Percentiles rank a stretch among this genome's conserved stretches.
Evolutionary conservation across 305 asterid genomes (phyloP).

Genomic region (Plantago coronopus): DNA sequence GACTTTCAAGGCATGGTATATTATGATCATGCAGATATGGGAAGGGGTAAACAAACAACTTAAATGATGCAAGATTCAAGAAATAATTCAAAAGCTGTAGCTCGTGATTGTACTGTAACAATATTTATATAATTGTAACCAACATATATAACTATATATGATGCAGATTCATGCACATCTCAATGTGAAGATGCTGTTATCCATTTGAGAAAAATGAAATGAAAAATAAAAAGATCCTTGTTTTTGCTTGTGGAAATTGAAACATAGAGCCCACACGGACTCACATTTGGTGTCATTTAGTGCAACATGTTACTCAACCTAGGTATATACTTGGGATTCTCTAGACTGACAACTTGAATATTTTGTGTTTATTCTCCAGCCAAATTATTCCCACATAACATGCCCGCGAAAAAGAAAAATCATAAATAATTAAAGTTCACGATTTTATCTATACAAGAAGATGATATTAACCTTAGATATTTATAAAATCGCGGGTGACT

Average conservation of each 20-base stretch:
- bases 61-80: slow-evolving; percentile 6
- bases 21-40: background rate
- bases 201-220: background rate
- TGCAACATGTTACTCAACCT: slow-evolving; percentile 2
- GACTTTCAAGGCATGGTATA: too few relatives aligned
- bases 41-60: background rate
- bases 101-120: too few relatives aligned
- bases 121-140: too few relatives aligned
- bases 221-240: background rate
- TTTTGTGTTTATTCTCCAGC: too few relatives aligned
- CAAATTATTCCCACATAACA: too few relatives aligned
- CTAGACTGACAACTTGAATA: background rate
- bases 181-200: background rate
- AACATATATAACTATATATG: background rate
- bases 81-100: too few relatives aligned
- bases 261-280: slow-evolving; percentile 16
- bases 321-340: slow-evolving; percentile 11
- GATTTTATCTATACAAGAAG: too few relatives aligned
- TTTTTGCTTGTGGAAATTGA: slow-evolving; percentile 12
- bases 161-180: slow-evolving; percentile 7
- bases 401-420: too few relatives aligned
- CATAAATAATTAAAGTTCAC: too few relatives aligned
- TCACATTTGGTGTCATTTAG: slow-evolving; percentile 6
- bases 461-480: too few relatives aligned
- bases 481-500: too few relatives aligned